Evolutionary conservation across 306 rosid genomes (phyloP).

Genomic region (Begonia fuchsioides): DNA sequence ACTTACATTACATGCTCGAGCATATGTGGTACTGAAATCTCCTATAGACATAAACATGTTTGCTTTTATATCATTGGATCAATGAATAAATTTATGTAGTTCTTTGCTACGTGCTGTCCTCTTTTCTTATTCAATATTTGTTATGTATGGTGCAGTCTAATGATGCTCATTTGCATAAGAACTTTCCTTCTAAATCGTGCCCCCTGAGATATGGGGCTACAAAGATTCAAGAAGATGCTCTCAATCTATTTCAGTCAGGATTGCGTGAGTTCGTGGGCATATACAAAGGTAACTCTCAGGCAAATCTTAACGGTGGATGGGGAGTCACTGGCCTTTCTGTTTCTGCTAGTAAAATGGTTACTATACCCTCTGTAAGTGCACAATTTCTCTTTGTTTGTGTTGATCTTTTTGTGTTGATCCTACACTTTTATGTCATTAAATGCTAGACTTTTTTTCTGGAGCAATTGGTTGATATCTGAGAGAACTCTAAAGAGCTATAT

Average conservation of each 20-base stretch:
- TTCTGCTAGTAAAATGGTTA: constrained; percentile 74
- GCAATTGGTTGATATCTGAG: not conserved
- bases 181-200: constrained; percentile 90
- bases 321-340: constrained; percentile 70
- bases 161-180: constrained; percentile 55
- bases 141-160: constrained; percentile 34
- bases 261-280: constrained; percentile 58
- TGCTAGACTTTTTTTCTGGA: not conserved
- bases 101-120: constrained; percentile 7
- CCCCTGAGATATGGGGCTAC: constrained; percentile 71
- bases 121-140: constrained; percentile 13
- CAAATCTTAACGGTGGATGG: constrained; percentile 46
- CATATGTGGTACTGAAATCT: constrained; percentile 39
- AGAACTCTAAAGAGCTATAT: not conserved
- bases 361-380: constrained; percentile 72
- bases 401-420: constrained; percentile 9
- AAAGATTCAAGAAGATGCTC: constrained; percentile 90
- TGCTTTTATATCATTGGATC: not conserved
- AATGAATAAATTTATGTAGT: constrained; percentile 3
- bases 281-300: constrained; percentile 24
- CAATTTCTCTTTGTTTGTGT: constrained; percentile 7
- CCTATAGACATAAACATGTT: constrained; percentile 4
- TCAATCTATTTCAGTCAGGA: constrained; percentile 69
- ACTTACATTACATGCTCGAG: constrained; percentile 64
- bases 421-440: not conserved